Evolutionary conservation across 257 asterid species (phyloP).

Genomic region (Coffea eugenioides): DNA sequence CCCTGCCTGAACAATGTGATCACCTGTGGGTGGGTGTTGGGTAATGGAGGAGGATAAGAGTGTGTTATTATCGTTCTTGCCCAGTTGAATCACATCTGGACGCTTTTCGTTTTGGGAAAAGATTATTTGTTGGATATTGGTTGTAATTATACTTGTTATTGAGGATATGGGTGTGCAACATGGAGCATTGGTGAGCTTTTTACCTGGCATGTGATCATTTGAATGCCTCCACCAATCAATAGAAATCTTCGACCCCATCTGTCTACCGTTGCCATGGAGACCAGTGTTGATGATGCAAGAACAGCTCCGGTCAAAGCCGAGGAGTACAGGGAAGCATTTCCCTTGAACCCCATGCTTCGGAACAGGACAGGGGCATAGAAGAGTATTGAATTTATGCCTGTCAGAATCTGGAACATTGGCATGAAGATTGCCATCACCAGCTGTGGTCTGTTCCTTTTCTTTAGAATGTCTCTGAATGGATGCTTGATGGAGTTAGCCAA

Average conservation of each 20-base stretch:
- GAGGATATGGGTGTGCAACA: not conserved
- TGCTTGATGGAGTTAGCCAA: conserved; percentile 38
- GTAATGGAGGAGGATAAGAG: too few relatives aligned
- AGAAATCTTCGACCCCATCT: conserved; percentile 36
- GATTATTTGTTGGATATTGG: not conserved
- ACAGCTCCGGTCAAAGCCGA: conserved; percentile 46
- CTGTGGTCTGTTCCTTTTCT: conserved; percentile 50
- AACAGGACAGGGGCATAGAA: conserved; percentile 63
- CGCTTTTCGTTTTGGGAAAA: not conserved
- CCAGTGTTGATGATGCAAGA: conserved; percentile 36
- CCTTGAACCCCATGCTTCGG: conserved; percentile 47
- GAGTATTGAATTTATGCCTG: conserved; percentile 64
- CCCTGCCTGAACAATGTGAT: too few relatives aligned
- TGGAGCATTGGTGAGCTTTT: not conserved
- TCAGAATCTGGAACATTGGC: conserved; percentile 64
- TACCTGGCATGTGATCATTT: conserved; percentile 72
- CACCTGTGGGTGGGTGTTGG: too few relatives aligned
- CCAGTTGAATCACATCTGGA: too few relatives aligned
- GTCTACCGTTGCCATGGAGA: conserved; percentile 47
- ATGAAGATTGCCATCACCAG: conserved; percentile 33
- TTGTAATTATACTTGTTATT: not conserved
- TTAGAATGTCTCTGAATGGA: conserved; percentile 39
- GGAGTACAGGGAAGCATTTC: conserved; percentile 41
- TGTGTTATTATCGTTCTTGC: too few relatives aligned
- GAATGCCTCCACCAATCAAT: conserved; percentile 75